These are phyloP conservation scores for Claviceps paspali DNA, from an alignment of 2,329 filamentous ascomycete genomes.

Conservation along the genomic window DNA sequence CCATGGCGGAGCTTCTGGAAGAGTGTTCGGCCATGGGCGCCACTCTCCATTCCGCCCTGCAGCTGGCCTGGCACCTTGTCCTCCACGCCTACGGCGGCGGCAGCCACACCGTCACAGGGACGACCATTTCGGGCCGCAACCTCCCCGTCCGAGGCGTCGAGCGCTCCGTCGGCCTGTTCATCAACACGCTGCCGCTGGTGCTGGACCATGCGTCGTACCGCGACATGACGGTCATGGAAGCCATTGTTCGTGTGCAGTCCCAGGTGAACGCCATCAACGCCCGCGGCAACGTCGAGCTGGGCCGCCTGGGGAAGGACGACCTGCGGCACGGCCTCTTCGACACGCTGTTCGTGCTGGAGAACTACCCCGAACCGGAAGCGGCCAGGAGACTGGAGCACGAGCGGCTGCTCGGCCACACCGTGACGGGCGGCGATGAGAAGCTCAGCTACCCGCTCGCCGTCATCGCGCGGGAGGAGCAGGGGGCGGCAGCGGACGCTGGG, in stretches of 20 bases:
- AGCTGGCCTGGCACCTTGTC: conserved; percentile 2
- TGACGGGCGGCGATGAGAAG: neutral
- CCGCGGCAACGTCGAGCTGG: neutral
- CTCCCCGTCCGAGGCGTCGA: conserved; percentile 1
- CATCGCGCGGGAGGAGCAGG: neutral
- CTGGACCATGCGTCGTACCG: neutral
- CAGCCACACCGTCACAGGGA: conserved; percentile 1
- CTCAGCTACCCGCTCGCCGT: conserved; percentile 1
- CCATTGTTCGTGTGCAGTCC: neutral
- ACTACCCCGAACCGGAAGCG: conserved; percentile 1
- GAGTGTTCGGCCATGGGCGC: neutral
- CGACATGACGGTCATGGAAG: neutral
- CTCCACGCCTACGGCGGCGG: conserved; percentile 1
- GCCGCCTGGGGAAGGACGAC: conserved; percentile 1
- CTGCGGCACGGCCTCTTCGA: conserved; percentile 2
- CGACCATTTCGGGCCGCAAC: conserved; percentile 1
- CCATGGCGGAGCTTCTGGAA: neutral
- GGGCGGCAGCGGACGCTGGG: too few relatives aligned
- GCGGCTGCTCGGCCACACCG: neutral
- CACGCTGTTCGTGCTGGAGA: conserved; percentile 1
- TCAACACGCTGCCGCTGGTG: conserved; percentile 1
- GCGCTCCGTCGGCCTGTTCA: conserved; percentile 1
- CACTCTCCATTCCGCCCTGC: neutral
- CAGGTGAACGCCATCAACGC: conserved; percentile 2
- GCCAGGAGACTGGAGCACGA: neutral